Conservation (phyloP, 2,329 filamentous ascomycete species). For the Colletotrichum siamense region DNA sequence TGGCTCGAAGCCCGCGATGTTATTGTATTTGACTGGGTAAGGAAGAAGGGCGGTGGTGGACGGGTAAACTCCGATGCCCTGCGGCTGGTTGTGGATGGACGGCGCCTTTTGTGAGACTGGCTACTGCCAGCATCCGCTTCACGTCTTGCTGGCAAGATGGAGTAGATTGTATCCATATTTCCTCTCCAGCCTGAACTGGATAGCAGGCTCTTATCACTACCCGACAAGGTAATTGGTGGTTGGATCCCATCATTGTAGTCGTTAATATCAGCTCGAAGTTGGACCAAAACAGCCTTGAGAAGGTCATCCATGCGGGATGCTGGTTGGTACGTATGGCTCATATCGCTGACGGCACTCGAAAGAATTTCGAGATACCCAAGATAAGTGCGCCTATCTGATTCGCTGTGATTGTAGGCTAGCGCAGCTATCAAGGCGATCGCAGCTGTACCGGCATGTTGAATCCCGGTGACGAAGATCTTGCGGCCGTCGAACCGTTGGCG, state of each 20-base stretch:
- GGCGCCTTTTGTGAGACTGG: conserved; percentile 33
- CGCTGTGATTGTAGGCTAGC: conserved; percentile 39
- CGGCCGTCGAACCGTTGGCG: conserved; percentile 56
- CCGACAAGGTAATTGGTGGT: not conserved
- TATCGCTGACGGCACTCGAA: conserved; percentile 55
- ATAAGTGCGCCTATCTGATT: conserved; percentile 42
- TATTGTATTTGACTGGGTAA: conserved; percentile 20
- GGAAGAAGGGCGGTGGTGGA: conserved; percentile 33
- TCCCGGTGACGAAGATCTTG: conserved; percentile 54
- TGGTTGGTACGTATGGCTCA: conserved; percentile 58
- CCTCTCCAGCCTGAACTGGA: not conserved
- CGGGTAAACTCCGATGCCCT: conserved; percentile 35
- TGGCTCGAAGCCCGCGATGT: conserved; percentile 21
- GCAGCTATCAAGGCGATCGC: conserved; percentile 60
- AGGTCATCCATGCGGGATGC: conserved; percentile 59
- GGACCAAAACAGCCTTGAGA: conserved; percentile 56
- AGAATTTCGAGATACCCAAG: conserved; percentile 58
- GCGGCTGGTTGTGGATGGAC: conserved; percentile 28
- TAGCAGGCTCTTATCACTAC: not conserved
- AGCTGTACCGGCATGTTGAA: conserved; percentile 61
- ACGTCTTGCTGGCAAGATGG: conserved; percentile 34
- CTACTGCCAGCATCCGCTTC: conserved; percentile 32
- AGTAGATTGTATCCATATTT: conserved; percentile 21
- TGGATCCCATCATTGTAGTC: not conserved
- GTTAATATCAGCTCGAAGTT: conserved; percentile 41